These are phyloP conservation scores for Solanum appendiculatum DNA, from an alignment of 257 asterid genomes.

Conservation along the genomic window DNA sequence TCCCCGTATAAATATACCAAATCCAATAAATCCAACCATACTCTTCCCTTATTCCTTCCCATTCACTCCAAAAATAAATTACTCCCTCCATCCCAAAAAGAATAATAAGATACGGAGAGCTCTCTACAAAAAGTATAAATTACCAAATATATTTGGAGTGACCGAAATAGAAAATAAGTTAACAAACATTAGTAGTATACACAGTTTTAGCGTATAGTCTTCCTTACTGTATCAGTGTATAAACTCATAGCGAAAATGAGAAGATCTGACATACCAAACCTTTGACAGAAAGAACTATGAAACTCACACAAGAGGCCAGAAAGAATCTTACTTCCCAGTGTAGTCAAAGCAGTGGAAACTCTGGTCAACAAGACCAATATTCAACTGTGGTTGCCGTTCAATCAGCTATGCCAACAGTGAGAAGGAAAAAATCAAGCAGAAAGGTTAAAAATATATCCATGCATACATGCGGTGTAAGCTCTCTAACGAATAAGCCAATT, in stretches of 20 bases:
- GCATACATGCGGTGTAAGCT: not conserved
- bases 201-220: not conserved
- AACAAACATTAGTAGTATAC: not conserved
- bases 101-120: not conserved
- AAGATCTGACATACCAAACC: not conserved
- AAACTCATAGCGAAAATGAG: not conserved
- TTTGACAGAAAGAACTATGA: not conserved
- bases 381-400: slow-evolving; percentile 44
- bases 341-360: slow-evolving; percentile 46
- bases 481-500: not conserved
- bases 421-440: not conserved
- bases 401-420: slow-evolving; percentile 28
- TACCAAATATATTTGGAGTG: not conserved
- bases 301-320: not conserved
- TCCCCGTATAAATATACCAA: not conserved
- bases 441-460: not conserved
- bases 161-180: not conserved
- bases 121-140: not conserved
- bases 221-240: not conserved
- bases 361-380: slow-evolving; percentile 33
- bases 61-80: not conserved
- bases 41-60: not conserved
- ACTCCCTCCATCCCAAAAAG: not conserved
- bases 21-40: not conserved
- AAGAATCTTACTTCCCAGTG: slow-evolving; percentile 44